Evolutionary conservation across 2,329 filamentous ascomycete genomes (phyloP).

Genomic region (Hypoxylon sp.): DNA sequence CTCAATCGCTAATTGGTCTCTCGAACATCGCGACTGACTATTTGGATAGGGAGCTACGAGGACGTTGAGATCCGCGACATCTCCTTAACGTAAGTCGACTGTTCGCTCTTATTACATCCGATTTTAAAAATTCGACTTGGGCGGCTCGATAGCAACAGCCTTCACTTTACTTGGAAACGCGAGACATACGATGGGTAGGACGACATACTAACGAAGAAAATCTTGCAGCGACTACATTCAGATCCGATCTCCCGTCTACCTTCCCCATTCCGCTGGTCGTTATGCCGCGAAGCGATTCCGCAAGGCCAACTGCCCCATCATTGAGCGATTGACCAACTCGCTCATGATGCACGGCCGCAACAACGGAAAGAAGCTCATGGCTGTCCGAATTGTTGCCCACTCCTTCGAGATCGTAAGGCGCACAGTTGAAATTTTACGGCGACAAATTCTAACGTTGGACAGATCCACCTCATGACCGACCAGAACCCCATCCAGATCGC

Average conservation of each 20-base stretch:
- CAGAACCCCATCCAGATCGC: constrained; percentile 99
- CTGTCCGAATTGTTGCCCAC: constrained; percentile 98
- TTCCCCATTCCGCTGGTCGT: constrained; percentile 97
- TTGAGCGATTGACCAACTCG: constrained; percentile 99
- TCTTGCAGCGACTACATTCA: constrained; percentile 94
- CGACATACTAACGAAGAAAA: constrained; percentile 53
- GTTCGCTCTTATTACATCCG: constrained; percentile 42
- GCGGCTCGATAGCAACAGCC: constrained; percentile 6
- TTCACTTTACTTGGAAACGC: constrained; percentile 6
- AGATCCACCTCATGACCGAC: constrained; percentile 99
- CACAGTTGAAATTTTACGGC: constrained; percentile 18
- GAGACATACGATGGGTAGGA: constrained; percentile 39
- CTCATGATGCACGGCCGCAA: constrained; percentile 99
- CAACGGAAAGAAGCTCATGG: constrained; percentile 99
- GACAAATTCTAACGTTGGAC: constrained; percentile 46
- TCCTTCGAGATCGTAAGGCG: constrained; percentile 96
- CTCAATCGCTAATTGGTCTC: constrained; percentile 36
- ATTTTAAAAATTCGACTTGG: constrained; percentile 27
- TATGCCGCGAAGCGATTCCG: constrained; percentile 99
- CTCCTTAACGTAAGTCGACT: constrained; percentile 91
- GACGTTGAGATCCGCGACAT: constrained; percentile 99
- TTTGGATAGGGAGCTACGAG: constrained; percentile 76
- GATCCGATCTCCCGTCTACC: constrained; percentile 98
- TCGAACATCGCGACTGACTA: constrained; percentile 45
- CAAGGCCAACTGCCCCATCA: constrained; percentile 99